phyloP scores from a whole-genome alignment of 768 basidiomycete species.

The Chalciporus piperatus region DNA sequence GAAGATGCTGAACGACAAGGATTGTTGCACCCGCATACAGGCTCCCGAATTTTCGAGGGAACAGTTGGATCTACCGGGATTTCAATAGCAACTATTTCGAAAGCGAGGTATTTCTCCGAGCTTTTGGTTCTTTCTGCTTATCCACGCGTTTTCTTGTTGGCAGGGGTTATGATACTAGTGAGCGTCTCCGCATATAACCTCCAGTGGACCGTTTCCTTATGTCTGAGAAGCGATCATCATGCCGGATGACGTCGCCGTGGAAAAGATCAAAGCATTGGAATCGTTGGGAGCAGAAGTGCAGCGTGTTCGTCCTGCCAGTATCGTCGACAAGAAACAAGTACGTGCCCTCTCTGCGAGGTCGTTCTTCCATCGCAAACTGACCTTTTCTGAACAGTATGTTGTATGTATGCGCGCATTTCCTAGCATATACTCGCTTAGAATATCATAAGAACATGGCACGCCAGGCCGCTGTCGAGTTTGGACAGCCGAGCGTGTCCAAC shows the following conservation, averaged over 20 bases:
- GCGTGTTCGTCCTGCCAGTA: conserved; percentile 89
- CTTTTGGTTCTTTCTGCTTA: not conserved
- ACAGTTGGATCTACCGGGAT: conserved; percentile 97
- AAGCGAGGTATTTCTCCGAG: conserved; percentile 59
- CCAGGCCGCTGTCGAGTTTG: conserved; percentile 74
- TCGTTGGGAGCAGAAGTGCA: conserved; percentile 89
- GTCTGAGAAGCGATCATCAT: conserved; percentile 70
- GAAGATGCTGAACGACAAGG: conserved; percentile 88
- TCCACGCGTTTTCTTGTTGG: not conserved
- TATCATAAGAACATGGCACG: conserved; percentile 77
- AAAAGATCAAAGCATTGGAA: conserved; percentile 83
- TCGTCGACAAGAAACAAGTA: conserved; percentile 95
- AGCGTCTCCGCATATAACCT: conserved; percentile 2
- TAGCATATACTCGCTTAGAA: not conserved
- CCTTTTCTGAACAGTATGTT: conserved; percentile 48
- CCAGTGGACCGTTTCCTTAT: not conserved
- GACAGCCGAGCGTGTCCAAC: conserved; percentile 35
- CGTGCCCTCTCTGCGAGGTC: conserved; percentile 11
- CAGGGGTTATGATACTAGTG: conserved; percentile 89
- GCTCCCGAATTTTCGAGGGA: conserved; percentile 94
- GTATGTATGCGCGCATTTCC: conserved; percentile 40
- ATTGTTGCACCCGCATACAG: conserved; percentile 78
- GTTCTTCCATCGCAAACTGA: not conserved
- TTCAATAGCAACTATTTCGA: conserved; percentile 90
- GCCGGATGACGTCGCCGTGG: conserved; percentile 86